Conservation (phyloP, 2,329 filamentous ascomycete genomes). For the Claviceps pusilla region DNA sequence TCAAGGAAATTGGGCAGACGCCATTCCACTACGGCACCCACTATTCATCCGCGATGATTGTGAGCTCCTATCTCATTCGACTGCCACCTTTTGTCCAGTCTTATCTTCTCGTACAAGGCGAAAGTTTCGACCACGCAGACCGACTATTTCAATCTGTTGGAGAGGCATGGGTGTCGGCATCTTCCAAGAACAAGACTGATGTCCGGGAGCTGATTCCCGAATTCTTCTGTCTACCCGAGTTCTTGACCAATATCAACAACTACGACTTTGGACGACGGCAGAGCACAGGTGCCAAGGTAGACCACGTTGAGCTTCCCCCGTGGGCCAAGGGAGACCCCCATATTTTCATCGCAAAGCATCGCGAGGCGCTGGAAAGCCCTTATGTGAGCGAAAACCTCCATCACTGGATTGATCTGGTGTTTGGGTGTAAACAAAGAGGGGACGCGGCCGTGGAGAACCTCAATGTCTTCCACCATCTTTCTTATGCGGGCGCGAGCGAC, state of each 20-base stretch:
- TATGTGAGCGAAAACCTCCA: conserved; percentile 83
- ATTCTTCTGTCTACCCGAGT: conserved; percentile 93
- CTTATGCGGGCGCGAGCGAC: conserved; percentile 86
- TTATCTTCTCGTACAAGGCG: conserved; percentile 86
- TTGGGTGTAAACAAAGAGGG: conserved; percentile 84
- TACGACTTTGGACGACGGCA: conserved; percentile 89
- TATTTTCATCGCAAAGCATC: conserved; percentile 87
- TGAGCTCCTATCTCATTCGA: conserved; percentile 88
- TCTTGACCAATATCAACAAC: conserved; percentile 80
- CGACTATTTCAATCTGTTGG: conserved; percentile 87
- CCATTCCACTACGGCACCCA: conserved; percentile 97
- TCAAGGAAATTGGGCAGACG: conserved; percentile 82
- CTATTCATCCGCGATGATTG: conserved; percentile 98
- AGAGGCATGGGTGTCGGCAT: conserved; percentile 82
- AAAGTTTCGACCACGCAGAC: conserved; percentile 89
- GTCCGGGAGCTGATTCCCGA: conserved; percentile 90
- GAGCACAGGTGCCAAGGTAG: conserved; percentile 62
- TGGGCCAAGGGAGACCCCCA: conserved; percentile 96
- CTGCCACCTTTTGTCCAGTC: conserved; percentile 94
- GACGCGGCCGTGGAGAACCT: conserved; percentile 81
- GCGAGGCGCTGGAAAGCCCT: conserved; percentile 87
- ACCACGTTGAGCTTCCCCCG: conserved; percentile 76
- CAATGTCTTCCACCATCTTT: conserved; percentile 93
- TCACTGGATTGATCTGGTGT: conserved; percentile 90
- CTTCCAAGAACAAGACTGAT: conserved; percentile 79